Percentiles rank a stretch among this genome's conserved stretches.
Conservation (phyloP, 176 grass and related monocot genomes). For the Microstegium vimineum region DNA sequence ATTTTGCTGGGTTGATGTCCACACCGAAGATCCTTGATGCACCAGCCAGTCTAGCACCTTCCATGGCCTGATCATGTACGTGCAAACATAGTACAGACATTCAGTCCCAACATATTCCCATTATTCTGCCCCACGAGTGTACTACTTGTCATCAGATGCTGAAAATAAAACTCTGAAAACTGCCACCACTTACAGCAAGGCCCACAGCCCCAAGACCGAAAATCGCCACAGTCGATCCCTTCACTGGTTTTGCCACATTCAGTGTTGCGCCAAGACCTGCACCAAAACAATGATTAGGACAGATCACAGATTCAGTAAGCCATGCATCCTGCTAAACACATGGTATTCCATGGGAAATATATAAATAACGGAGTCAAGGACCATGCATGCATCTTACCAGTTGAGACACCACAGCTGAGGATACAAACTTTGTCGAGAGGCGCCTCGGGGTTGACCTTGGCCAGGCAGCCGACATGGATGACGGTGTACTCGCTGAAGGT, state of each 20-base stretch:
- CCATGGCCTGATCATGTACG: slow-evolving; percentile 55
- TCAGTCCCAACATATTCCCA: background rate
- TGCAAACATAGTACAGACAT: background rate
- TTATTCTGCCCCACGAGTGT: background rate
- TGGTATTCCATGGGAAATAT: background rate
- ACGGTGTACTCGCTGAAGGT: slow-evolving; percentile 95
- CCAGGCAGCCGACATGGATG: slow-evolving; percentile 66
- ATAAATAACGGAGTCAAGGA: background rate
- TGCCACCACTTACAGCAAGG: slow-evolving; percentile 56
- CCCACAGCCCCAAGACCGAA: slow-evolving; percentile 88
- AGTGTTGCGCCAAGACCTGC: slow-evolving; percentile 72
- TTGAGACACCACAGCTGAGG: slow-evolving; percentile 79
- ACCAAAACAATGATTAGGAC: background rate
- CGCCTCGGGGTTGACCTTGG: slow-evolving; percentile 61
- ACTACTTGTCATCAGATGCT: background rate
- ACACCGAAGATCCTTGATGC: slow-evolving; percentile 91
- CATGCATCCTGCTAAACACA: background rate
- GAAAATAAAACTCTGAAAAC: background rate
- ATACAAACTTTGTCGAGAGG: slow-evolving; percentile 88
- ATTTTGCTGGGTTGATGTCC: slow-evolving; percentile 73
- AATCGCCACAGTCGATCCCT: slow-evolving; percentile 64
- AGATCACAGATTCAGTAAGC: background rate
- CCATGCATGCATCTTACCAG: slow-evolving; percentile 35
- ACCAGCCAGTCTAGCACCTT: slow-evolving; percentile 69
- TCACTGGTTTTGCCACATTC: slow-evolving; percentile 74